phyloP scores from a whole-genome alignment of 2,329 filamentous ascomycete genomes.

The Paracoccidioides lutzii region DNA sequence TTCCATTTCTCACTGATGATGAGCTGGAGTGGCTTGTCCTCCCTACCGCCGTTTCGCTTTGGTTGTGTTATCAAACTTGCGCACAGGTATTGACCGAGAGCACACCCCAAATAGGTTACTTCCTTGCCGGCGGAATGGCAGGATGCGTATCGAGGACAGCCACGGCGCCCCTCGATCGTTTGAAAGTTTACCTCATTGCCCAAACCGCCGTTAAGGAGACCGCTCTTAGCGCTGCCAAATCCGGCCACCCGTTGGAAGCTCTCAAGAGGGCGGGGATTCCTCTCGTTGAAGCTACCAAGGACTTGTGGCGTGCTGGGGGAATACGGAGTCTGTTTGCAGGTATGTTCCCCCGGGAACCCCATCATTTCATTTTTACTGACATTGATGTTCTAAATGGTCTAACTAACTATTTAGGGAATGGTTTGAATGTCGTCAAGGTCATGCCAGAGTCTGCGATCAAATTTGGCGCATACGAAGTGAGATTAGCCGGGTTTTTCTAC shows the following conservation, averaged over 20 bases:
- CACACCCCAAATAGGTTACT: slow-evolving; percentile 63
- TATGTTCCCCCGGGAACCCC: slow-evolving; percentile 33
- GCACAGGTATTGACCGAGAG: slow-evolving; percentile 35
- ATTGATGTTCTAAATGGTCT: neutral
- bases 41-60: slow-evolving; percentile 30
- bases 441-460: slow-evolving; percentile 99
- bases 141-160: slow-evolving; percentile 90
- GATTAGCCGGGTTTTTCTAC: slow-evolving; percentile 9
- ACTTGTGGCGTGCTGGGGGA: slow-evolving; percentile 76
- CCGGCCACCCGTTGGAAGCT: slow-evolving; percentile 53
- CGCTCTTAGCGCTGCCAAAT: slow-evolving; percentile 53
- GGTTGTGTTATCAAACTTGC: slow-evolving; percentile 32
- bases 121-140: slow-evolving; percentile 85
- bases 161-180: slow-evolving; percentile 86
- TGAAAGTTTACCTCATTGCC: slow-evolving; percentile 95
- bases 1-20: slow-evolving; percentile 17
- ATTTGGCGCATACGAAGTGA: slow-evolving; percentile 85
- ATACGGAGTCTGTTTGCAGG: slow-evolving; percentile 85
- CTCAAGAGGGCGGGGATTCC: slow-evolving; percentile 55
- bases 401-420: slow-evolving; percentile 54
- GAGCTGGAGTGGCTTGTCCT: slow-evolving; percentile 32
- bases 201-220: slow-evolving; percentile 56
- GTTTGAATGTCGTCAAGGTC: slow-evolving; percentile 90
- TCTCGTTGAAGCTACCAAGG: slow-evolving; percentile 58
- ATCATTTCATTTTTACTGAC: slow-evolving; percentile 2